Base-by-base conservation (phyloP, 2,329 filamentous ascomycete genomes). In the Trichoderma afroharzianum region DNA sequence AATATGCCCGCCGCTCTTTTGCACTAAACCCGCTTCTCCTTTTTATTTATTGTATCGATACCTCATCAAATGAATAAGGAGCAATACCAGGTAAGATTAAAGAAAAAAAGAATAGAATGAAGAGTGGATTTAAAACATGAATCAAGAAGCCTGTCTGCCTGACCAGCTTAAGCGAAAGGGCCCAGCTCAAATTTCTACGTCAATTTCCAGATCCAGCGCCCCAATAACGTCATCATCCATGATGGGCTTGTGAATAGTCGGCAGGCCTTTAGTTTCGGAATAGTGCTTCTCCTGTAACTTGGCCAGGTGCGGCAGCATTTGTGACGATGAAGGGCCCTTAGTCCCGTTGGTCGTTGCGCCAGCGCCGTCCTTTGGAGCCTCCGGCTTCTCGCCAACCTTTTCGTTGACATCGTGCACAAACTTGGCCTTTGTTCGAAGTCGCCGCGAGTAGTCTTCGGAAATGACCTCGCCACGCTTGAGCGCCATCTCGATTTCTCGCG, bases 171-270 rank as follows among this genome's bases (percentile, higher is more conserved):
- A 28, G 39, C 18, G 47, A 53, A 63, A 55, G 3, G 15, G 14
- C 6, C 39, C 6, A 14, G 59, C 57, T 68, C 84, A 93, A 76
- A 97, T 93, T 75, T 97, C 94, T 76, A 97, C 91, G 76, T 98
- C 95, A 79, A 98, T 94, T 32, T 94, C 95, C 76, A 98, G 83
- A 80, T 98, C 96, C 84, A 98, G 85, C 30, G 90, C 88, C 1
- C 92, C 94, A 80, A 98, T 95, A 70, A 98, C 92, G 78, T 98
- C 96, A 78, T 98, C 96, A 73, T 97, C 95, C 85, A 92, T 92
- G 71, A 94, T 88, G 33, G 92, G 91, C 82, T 93, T 91, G 78
- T 95, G 93, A 63, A 94, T 92, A 14, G 90, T 90, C 3, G 89
- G 87, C 72, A 91, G 81, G 14, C 87, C 87, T 76, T 88, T 89